Evolutionary conservation across 2,329 filamentous ascomycete species (phyloP).

Genomic region (Keithomyces neogunnii): DNA sequence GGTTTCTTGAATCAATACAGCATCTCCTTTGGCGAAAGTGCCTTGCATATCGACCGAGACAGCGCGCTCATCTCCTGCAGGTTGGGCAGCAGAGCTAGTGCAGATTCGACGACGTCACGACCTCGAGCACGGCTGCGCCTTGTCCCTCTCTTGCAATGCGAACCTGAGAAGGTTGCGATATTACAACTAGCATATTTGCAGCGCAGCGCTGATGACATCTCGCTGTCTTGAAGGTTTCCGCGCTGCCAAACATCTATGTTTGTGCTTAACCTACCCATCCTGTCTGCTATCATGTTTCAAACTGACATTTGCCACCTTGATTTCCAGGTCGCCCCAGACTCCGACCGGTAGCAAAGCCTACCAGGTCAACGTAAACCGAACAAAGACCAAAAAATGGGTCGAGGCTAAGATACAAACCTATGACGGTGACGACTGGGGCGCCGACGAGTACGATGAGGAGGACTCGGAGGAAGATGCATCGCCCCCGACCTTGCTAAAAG

Average conservation of each 20-base stretch:
- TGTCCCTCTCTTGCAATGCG: background rate
- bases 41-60: background rate
- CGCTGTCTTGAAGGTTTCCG: slow-evolving; percentile 19
- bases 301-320: slow-evolving; percentile 7
- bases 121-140: too few species aligned
- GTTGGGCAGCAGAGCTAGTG: background rate
- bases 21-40: background rate
- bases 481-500: background rate
- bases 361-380: slow-evolving; percentile 77
- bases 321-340: slow-evolving; percentile 20
- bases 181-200: background rate
- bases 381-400: slow-evolving; percentile 92
- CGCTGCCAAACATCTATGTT: slow-evolving; percentile 20
- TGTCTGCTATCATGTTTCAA: background rate
- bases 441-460: slow-evolving; percentile 56
- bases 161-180: background rate
- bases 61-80: background rate
- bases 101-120: background rate
- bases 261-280: slow-evolving; percentile 3
- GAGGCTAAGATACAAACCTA: slow-evolving; percentile 81
- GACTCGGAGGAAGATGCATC: slow-evolving; percentile 27
- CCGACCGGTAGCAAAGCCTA: slow-evolving; percentile 39
- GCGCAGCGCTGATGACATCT: background rate
- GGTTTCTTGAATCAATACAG: background rate
- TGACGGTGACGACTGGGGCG: slow-evolving; percentile 90